Evolutionary conservation across 176 grass and related monocot genomes (phyloP), one percentile per base, ranked within the genome.

Genomic region (Hsuehochloa calcarea): DNA sequence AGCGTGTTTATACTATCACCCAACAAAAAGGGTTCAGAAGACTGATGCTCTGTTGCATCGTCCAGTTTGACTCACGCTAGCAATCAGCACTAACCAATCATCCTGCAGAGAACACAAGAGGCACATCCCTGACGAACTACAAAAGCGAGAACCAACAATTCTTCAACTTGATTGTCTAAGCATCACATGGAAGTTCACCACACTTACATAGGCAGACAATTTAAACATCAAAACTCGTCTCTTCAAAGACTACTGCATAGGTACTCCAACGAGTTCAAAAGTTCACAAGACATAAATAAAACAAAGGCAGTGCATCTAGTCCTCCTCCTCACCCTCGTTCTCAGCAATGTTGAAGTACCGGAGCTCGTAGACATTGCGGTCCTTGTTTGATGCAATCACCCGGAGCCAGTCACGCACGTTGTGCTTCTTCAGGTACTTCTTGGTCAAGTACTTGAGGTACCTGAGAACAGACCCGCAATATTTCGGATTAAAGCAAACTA

Each of bases 391-490:
- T 0, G 93, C 78, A 14, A 93, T 93, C 55, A 95, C 93, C 25
- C 93, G 88, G 15, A 95, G 86, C 93, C 93, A 95, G 77, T 95
- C 93, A 52, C 93, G 91, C 77, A 95, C 93, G 45, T 95, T 95
- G 84, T 95, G 91, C 80, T 95, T 95, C 86, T 95, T 95, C 63
- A 95, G 83, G 84, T 95, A 95, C 84, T 95, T 95, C 86, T 95
- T 95, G 46, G 93, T 93, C 85, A 93, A 85, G 65, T 95, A 95
- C 86, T 95, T 95, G 62, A 95, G 68, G 86, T 95, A 95, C 93
- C 93, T 95, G 72, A 41, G 4, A 26, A 79, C 46, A 25, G 10
- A 40, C 43, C 15, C 47, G 34, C 8, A 59, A 13, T 1, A 19
- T 11, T 40, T 77, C 19, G 52, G 78, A 56, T 55, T 55, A 60